phyloP scores from a whole-genome alignment of 2,329 filamentous ascomycete species.

The Niveomyces coronatus region DNA sequence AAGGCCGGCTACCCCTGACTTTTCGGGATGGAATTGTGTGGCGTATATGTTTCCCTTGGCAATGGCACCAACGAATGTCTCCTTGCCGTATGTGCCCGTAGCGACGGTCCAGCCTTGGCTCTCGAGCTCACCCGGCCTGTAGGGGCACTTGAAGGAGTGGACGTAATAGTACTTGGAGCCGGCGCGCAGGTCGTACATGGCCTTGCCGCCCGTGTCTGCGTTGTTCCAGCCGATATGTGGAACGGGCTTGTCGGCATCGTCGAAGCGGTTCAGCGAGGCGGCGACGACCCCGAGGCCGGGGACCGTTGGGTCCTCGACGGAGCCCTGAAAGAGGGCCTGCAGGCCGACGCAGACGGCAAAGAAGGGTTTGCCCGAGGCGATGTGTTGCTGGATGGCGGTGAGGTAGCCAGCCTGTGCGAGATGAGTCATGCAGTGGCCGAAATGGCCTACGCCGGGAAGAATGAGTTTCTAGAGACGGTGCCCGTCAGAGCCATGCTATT shows the following conservation, averaged over 20 bases:
- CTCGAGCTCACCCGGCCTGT: conserved; percentile 63
- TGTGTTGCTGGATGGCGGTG: conserved; percentile 72
- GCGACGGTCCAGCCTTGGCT: conserved; percentile 84
- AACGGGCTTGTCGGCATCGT: conserved; percentile 73
- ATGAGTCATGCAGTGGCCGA: conserved; percentile 87
- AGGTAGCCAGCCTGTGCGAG: conserved; percentile 74
- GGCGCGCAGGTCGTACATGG: conserved; percentile 67
- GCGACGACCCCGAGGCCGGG: conserved; percentile 69
- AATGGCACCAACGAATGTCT: conserved; percentile 87
- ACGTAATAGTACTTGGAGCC: conserved; percentile 98
- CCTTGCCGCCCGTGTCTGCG: conserved; percentile 50
- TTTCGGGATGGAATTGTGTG: conserved; percentile 97
- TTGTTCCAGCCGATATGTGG: conserved; percentile 99
- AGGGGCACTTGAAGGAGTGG: conserved; percentile 82
- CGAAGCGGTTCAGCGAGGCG: conserved; percentile 62
- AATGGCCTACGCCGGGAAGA: conserved; percentile 92
- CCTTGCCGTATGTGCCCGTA: conserved; percentile 73
- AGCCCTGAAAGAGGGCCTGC: conserved; percentile 81
- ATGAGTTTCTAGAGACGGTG: conserved; percentile 65
- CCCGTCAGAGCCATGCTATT: background rate
- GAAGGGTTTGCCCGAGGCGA: conserved; percentile 86
- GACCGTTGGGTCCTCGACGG: conserved; percentile 63
- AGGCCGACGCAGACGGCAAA: conserved; percentile 96
- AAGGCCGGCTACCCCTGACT: conserved; percentile 83
- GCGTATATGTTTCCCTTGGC: conserved; percentile 77